Evolutionary conservation across 495 filamentous ascomycete species (phyloP).

Genomic region (Gamarada debralockiae): DNA sequence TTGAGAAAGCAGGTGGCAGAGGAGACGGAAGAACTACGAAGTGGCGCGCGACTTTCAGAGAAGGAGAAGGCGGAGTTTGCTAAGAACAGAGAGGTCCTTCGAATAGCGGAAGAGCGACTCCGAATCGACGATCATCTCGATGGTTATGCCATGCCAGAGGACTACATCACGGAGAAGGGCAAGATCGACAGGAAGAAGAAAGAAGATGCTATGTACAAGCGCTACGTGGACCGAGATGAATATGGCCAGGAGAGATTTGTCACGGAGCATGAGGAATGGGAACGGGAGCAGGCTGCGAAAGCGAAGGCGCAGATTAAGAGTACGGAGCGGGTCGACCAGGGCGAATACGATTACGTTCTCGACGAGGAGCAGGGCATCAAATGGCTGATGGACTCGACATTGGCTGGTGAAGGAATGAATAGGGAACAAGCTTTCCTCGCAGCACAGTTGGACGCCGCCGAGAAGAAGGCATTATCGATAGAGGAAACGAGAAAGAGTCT

Average conservation of each 20-base stretch:
- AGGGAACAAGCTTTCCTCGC: constrained; percentile 76
- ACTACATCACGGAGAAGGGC: constrained; percentile 90
- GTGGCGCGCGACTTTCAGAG: constrained; percentile 69
- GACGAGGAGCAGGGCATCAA: constrained; percentile 86
- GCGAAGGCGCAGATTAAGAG: constrained; percentile 82
- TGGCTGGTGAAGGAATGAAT: constrained; percentile 65
- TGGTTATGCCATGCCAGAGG: constrained; percentile 91
- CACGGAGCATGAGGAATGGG: constrained; percentile 96
- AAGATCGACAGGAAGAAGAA: constrained; percentile 89
- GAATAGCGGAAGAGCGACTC: constrained; percentile 82
- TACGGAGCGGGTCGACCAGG: constrained; percentile 71
- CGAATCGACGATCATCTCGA: constrained; percentile 89
- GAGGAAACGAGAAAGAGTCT: constrained; percentile 89
- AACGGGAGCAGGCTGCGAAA: constrained; percentile 84
- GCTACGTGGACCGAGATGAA: constrained; percentile 87
- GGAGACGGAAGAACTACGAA: constrained; percentile 76
- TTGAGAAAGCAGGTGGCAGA: constrained; percentile 89
- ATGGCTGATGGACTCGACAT: constrained; percentile 72
- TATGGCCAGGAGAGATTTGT: constrained; percentile 84
- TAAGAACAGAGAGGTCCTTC: constrained; percentile 80
- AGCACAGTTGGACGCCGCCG: constrained; percentile 78
- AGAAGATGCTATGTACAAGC: constrained; percentile 83
- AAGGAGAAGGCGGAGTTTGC: constrained; percentile 87
- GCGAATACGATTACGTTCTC: constrained; percentile 91
- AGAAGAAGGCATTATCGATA: constrained; percentile 79